Base-by-base conservation (phyloP, 768 basidiomycete genomes). In the Pleurotus pulmonarius region DNA sequence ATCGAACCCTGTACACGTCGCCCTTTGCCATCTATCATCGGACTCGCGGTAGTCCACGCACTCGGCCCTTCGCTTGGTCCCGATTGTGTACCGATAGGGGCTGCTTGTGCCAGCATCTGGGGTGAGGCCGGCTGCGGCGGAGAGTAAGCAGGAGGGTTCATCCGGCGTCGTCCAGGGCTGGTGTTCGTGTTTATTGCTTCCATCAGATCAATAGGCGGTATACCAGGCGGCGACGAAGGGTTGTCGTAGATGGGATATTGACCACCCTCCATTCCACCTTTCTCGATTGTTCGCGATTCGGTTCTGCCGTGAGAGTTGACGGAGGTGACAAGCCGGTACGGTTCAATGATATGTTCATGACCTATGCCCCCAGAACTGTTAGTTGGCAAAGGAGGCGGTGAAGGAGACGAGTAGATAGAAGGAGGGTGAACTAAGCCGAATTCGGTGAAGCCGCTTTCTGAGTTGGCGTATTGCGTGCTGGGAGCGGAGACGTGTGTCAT, bases 271-370 rank as follows among this genome's bases (percentile, higher is more conserved):
- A 39, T 39, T 22, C 38, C 11, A 15, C 51, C 51, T 20, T 20
- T 22, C 38, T 52, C 40, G 18, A 40, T 39, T 5, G 22, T 43
- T 12, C 51, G n/a, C 2, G 46, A 47, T 8, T 52, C 51, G 9
- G 51, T 52, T 15, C 51, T 34, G 16, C n/a, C 34, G 40, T 52
- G 51, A 3, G 51, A 52, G 22, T 52, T 52, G 6, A 52, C 38
- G 1, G 51, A 52, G 13, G 51, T 9, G 20, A 29, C 9, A 29
- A 52, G 51, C 7, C 51, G 20, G n/a, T 40, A 52, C 8, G 51
- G 51, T 39, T 52, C 51, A 37, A 52, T 52, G 51, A 52, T 43
- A 18, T 52, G n/a, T 37, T 52, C 51, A 37, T 39, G 51, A 52
- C 51, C 40, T 12, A 52, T 9, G 51, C 38, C 48, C 9, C 26